Evolutionary conservation across 1,284 basidiomycete species (phyloP).

Genomic region (Hypsizygus ulmarius): DNA sequence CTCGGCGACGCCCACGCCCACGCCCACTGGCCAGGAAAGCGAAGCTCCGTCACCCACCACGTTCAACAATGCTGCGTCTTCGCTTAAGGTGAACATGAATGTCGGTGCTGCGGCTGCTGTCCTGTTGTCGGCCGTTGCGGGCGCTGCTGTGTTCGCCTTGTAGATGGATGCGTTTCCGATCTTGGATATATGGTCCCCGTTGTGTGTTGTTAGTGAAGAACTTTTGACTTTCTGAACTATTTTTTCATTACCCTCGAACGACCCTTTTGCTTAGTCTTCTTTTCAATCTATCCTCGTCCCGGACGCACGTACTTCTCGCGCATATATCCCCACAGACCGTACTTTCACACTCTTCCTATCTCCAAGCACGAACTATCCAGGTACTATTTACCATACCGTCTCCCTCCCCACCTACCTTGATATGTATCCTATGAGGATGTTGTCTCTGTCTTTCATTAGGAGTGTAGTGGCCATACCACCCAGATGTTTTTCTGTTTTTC

Average conservation of each 20-base stretch:
- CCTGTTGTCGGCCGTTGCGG: slow-evolving; percentile 41
- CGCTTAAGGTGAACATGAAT: slow-evolving; percentile 27
- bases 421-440: not conserved
- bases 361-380: slow-evolving; percentile 4
- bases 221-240: not conserved
- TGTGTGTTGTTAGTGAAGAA: not conserved
- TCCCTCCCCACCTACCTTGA: not conserved
- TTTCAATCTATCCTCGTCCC: not conserved
- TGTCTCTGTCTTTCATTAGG: slow-evolving; percentile 4
- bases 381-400: slow-evolving; percentile 1
- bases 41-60: slow-evolving; percentile 12
- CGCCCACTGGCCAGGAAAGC: slow-evolving; percentile 1
- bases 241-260: not conserved
- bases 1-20: slow-evolving; percentile 7
- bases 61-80: slow-evolving; percentile 14
- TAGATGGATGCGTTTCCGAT: slow-evolving; percentile 21
- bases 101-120: slow-evolving; percentile 33
- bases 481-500: no score
- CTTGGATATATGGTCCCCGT: not conserved
- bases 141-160: slow-evolving; percentile 38
- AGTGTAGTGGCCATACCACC: slow-evolving; percentile 14
- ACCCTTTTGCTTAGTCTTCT: slow-evolving; percentile 1
- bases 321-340: not conserved
- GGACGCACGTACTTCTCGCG: not conserved
- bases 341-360: not conserved